A percentile compares a stretch with the other conserved stretches of the same genome.
phyloP scores from a whole-genome alignment of 345 rosid genomes.

The Lepidium aucheri region DNA sequence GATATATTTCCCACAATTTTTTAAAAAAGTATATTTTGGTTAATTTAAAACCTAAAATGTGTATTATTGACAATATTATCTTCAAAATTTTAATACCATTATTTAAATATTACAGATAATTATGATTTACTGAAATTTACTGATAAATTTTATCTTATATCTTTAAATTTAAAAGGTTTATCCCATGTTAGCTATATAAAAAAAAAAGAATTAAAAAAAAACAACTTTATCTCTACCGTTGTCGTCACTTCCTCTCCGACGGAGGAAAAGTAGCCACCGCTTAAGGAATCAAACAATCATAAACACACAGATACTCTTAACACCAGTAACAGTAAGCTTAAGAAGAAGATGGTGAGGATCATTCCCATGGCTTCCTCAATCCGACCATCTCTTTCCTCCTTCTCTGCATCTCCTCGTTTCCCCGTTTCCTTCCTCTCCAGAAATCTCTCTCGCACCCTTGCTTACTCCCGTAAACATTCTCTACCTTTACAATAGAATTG shows the following conservation, averaged over 20 bases:
- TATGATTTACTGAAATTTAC: no score
- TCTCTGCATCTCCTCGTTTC: constrained; percentile 36
- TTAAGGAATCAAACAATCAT: not conserved
- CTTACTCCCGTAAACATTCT: constrained; percentile 34
- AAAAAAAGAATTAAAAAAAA: not conserved
- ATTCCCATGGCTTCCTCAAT: constrained; percentile 76
- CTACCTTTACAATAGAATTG: not conserved
- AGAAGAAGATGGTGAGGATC: constrained; percentile 48
- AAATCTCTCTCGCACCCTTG: constrained; percentile 35
- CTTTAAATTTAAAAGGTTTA: no score
- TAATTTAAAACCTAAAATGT: no score
- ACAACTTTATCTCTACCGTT: constrained; percentile 10
- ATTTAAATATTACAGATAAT: no score
- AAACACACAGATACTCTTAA: not conserved
- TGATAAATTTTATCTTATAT: no score
- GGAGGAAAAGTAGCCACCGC: constrained; percentile 5
- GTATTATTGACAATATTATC: no score
- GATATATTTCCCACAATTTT: no score
- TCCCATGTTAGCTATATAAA: no score
- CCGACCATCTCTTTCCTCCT: constrained; percentile 55
- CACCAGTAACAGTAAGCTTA: not conserved
- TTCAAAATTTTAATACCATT: no score
- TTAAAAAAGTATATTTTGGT: no score
- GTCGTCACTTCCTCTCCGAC: constrained; percentile 10
- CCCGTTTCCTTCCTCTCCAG: constrained; percentile 26